Percentiles rank a stretch among this genome's conserved stretches.
Conservation (phyloP, 331 rosid species). For the Prunus yedoensis region DNA sequence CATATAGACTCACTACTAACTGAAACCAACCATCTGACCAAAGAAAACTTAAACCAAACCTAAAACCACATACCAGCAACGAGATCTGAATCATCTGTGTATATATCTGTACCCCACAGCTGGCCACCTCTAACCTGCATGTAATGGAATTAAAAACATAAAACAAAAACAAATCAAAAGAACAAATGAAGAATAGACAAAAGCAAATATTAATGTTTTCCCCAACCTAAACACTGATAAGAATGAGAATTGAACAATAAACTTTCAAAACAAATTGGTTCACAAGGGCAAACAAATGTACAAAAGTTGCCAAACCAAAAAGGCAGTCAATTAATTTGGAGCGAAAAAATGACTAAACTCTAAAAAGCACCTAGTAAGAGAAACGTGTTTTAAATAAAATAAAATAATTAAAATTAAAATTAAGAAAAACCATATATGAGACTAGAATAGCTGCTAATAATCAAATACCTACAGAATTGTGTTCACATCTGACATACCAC, state of each 20-base stretch:
- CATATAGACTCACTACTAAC: background rate
- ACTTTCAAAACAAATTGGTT: background rate
- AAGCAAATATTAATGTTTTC: background rate
- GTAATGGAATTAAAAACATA: slow-evolving; percentile 20
- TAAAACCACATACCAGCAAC: slow-evolving; percentile 71
- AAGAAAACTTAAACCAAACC: background rate
- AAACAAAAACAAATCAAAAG: background rate
- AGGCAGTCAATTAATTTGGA: background rate
- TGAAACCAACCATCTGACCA: no score
- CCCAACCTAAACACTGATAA: background rate
- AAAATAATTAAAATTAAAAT: no score
- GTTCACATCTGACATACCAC: background rate
- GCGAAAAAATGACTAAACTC: background rate
- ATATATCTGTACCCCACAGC: slow-evolving; percentile 97
- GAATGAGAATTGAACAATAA: background rate
- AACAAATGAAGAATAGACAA: slow-evolving; percentile 9
- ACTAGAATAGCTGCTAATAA: background rate
- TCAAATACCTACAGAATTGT: background rate
- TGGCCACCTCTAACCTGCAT: slow-evolving; percentile 95
- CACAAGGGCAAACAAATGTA: background rate
- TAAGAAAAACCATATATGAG: background rate
- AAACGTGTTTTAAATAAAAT: background rate
- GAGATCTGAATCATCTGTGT: slow-evolving; percentile 95
- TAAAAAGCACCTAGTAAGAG: background rate
- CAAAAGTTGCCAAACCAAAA: background rate